Percentiles rank a stretch among this genome's conserved stretches.
Evolutionary conservation across 140 eudicot genomes (phyloP).

Genomic region (Cichorium intybus): DNA sequence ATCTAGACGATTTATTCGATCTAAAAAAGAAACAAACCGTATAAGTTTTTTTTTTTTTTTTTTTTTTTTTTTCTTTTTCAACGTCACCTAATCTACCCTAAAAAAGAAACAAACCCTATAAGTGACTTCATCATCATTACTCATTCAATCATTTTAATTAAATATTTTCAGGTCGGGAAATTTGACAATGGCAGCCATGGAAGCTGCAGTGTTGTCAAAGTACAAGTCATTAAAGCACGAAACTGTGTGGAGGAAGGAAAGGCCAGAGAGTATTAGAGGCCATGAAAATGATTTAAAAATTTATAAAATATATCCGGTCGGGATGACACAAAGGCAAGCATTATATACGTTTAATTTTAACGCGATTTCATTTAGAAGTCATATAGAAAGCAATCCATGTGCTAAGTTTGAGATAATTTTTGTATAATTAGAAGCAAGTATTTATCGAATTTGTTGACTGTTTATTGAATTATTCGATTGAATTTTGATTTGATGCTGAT

Average conservation of each 20-base stretch:
- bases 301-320: constrained; percentile 76
- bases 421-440: constrained; percentile 38
- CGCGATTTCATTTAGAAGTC: constrained; percentile 49
- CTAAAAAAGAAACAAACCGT: too few relatives aligned
- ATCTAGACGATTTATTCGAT: too few relatives aligned
- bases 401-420: constrained; percentile 85
- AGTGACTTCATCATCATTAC: too few relatives aligned
- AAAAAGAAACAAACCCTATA: too few relatives aligned
- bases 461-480: not conserved
- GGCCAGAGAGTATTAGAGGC: constrained; percentile 77
- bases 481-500: not conserved
- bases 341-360: constrained; percentile 76
- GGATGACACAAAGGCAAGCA: constrained; percentile 91
- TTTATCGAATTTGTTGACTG: not conserved
- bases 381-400: constrained; percentile 65
- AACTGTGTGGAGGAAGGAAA: constrained; percentile 81
- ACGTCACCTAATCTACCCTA: too few relatives aligned
- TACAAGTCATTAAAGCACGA: constrained; percentile 61
- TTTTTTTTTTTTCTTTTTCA: too few relatives aligned
- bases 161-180: constrained; percentile 56
- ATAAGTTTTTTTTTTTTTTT: too few relatives aligned
- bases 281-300: constrained; percentile 54
- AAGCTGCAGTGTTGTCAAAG: constrained; percentile 55
- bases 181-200: constrained; percentile 73
- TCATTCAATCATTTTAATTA: not conserved